Conservation (phyloP, 371 early-diverging fungal genomes). For the Mucor plumbeus region DNA sequence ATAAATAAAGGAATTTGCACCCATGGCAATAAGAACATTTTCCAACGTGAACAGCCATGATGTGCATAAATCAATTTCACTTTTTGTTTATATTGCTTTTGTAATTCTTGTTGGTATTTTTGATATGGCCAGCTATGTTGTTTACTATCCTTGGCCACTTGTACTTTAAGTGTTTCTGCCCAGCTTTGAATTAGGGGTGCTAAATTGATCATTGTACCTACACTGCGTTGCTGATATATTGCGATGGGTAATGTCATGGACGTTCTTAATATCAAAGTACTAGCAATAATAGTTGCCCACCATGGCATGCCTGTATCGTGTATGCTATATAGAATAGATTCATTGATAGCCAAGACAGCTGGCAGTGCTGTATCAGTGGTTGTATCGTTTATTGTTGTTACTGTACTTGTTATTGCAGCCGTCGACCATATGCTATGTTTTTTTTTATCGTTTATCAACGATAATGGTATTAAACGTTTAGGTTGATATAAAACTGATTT, state of each 20-base stretch:
- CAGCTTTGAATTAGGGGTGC: slow-evolving; percentile 71
- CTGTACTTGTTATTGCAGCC: neutral
- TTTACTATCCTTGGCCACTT: slow-evolving; percentile 54
- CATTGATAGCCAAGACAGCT: slow-evolving; percentile 48
- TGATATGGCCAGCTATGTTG: slow-evolving; percentile 47
- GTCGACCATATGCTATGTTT: neutral
- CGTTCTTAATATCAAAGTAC: slow-evolving; percentile 66
- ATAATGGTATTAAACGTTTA: neutral
- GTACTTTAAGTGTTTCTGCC: slow-evolving; percentile 61
- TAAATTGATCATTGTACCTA: slow-evolving; percentile 60
- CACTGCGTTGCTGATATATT: slow-evolving; percentile 67
- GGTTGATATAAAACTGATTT: neutral
- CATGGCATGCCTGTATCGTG: slow-evolving; percentile 65
- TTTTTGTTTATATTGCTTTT: slow-evolving; percentile 61
- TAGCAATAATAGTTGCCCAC: slow-evolving; percentile 70
- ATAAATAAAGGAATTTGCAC: slow-evolving; percentile 82
- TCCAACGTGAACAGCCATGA: slow-evolving; percentile 67
- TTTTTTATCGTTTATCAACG: neutral
- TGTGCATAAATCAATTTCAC: slow-evolving; percentile 63
- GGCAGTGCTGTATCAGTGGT: slow-evolving; percentile 25
- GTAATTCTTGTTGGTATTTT: slow-evolving; percentile 54
- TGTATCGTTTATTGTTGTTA: neutral
- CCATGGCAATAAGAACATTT: slow-evolving; percentile 69
- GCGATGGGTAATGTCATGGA: slow-evolving; percentile 78
- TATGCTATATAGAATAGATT: slow-evolving; percentile 48